Conservation (phyloP, 116 monocot species). For the Zostera marina region DNA sequence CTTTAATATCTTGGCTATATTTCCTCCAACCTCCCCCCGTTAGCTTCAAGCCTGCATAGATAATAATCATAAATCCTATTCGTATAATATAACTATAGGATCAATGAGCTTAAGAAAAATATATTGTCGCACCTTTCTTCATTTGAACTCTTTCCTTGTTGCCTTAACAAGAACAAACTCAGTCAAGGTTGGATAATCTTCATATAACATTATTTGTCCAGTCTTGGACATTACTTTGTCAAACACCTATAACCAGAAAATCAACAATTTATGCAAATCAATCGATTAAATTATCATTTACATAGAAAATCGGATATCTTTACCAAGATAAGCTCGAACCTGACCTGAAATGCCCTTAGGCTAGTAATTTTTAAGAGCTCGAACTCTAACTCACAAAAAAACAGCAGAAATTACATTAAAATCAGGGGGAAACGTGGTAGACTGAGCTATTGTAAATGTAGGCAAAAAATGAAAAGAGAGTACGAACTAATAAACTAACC, state of each 20-base stretch:
- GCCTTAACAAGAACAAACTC: conserved; percentile 84
- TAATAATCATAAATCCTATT: too few relatives aligned
- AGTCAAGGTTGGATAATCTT: conserved; percentile 71
- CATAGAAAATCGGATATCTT: conserved; percentile 24
- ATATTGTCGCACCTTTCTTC: conserved; percentile 65
- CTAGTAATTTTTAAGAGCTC: conserved; percentile 74
- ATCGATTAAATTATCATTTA: conserved; percentile 1
- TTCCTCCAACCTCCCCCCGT: conserved; percentile 61
- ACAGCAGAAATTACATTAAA: too few relatives aligned
- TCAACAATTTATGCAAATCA: not conserved
- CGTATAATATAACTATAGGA: too few relatives aligned
- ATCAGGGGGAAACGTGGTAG: too few relatives aligned
- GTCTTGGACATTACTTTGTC: conserved; percentile 94
- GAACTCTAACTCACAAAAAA: conserved; percentile 14
- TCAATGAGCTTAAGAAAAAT: not conserved
- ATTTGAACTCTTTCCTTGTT: conserved; percentile 65
- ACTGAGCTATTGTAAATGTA: too few relatives aligned
- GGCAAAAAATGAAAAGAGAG: too few relatives aligned
- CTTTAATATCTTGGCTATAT: conserved; percentile 67
- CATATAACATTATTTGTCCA: conserved; percentile 87
- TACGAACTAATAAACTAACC: too few relatives aligned
- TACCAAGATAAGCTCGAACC: conserved; percentile 65
- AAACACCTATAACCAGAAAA: conserved; percentile 45
- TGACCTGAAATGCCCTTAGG: conserved; percentile 70
- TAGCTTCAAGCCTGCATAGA: conserved; percentile 43